Evolutionary conservation across 371 early-diverging fungal species (phyloP), one percentile per base, ranked within the genome.

Genomic region (Haplosporangium sp.): DNA sequence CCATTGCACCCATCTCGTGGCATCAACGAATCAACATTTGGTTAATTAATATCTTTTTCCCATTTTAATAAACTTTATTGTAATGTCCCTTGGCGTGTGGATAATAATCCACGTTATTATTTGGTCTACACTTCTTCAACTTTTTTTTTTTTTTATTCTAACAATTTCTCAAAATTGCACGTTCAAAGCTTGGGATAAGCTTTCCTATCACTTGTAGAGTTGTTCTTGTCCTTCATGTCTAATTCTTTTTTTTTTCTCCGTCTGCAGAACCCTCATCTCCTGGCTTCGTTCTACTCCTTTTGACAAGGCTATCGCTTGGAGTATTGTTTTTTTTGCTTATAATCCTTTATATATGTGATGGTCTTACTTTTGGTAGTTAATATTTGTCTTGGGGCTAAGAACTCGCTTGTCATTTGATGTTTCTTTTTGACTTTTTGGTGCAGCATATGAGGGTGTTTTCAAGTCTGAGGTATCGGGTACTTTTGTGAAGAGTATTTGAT

Each of bases 401-500:
- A 40, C 71, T 84, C 57, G 93, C 95, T 0, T 95, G 96, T n/a
- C 94, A 95, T 69, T 74, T 94, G 15, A 91, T 94, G 85, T 71
- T 93, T 35, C 63, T 92, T 34, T 72, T 86, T n/a, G 96, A 5
- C 95, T 94, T 13, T 96, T 93, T 83, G 96, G 96, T 3, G 88
- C 92, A 20, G 94, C 95, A 2, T 90, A 91, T 6, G 95, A 96
- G 77, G 95, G 96, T 82, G 94, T 93, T 56, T 94, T 93, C 72
- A 89, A 94, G 68, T 95, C 88, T 83, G 93, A 94, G 68, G 92
- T 89, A 2, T 86, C 92, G 27, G 27, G 27, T 1, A 27, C 27
- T 27, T 27, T 27, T 27, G 27, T 27, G 27, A 77, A 86, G 64
- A 81, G 76, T 13, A 84, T 86, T 56, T 86, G 86, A 81, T 82